A percentile compares a stretch with the other conserved stretches of the same genome.
Evolutionary conservation across 208 protist species (phyloP).

Genomic region (Chromosphaera perkinsii): DNA sequence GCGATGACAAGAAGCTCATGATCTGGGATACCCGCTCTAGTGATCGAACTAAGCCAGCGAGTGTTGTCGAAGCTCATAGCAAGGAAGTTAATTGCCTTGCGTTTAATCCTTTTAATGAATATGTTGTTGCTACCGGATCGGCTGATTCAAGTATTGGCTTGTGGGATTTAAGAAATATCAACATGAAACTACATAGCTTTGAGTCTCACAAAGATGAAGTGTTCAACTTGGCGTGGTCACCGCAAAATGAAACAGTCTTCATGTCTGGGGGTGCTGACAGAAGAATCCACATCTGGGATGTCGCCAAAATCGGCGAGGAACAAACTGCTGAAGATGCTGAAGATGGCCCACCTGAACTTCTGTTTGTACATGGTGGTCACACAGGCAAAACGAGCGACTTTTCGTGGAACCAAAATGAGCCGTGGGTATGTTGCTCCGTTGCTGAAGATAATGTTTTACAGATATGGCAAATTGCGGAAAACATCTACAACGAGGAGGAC

Average conservation of each 20-base stretch:
- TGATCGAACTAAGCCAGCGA: no score
- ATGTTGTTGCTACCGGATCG: constrained; percentile 69
- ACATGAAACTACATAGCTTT: constrained; percentile 68
- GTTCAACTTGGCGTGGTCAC: constrained; percentile 60
- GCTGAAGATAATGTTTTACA: constrained; percentile 92
- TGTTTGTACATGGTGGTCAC: constrained; percentile 88
- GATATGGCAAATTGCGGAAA: constrained; percentile 83
- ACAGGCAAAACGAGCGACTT: constrained; percentile 81
- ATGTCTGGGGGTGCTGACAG: constrained; percentile 61
- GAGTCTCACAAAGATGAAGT: constrained; percentile 65
- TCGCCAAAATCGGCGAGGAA: constrained; percentile 70
- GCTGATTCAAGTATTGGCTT: constrained; percentile 69
- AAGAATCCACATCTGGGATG: constrained; percentile 72
- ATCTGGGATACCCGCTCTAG: constrained; percentile 40
- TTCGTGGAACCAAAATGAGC: constrained; percentile 75
- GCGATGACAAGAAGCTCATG: constrained; percentile 80
- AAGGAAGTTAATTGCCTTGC: constrained; percentile 73
- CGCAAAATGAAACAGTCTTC: constrained; percentile 64
- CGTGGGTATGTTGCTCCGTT: constrained; percentile 80
- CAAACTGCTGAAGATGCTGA: constrained; percentile 74
- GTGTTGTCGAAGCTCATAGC: not conserved
- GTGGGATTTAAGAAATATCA: constrained; percentile 76
- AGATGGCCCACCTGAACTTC: constrained; percentile 77
- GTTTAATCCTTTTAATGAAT: constrained; percentile 78
- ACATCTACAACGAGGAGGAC: no score